Evolutionary conservation across 495 filamentous ascomycete genomes (phyloP), one percentile per base, ranked within the genome.

Genomic region (Penicillium dipodomyicola): DNA sequence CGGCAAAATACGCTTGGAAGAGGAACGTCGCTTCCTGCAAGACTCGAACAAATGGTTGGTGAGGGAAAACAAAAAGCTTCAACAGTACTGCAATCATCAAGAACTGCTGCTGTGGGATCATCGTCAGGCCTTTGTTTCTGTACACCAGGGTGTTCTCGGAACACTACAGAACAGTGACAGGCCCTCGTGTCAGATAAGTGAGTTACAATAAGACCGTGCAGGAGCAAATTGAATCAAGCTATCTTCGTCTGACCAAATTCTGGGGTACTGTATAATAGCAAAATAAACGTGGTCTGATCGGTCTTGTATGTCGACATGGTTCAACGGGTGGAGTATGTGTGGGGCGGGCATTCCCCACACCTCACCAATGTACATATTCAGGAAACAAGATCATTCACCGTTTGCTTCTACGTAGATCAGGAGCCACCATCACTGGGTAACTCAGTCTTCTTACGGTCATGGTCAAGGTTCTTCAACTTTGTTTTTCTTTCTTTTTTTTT

Each of bases 1-100:
- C 49, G 11, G 37, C 20, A 51, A 40, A 40, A 51, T 51, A 35
- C 49, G 49, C 22, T 25, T 51, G 33, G 49, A 51, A 40, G 33
- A 51, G 9, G 49, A 51, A 27, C 49, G 37, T 40, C 49, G 49
- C 33, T 37, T 23, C 20, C 32, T 51, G 4, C 49, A 39, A 51
- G 25, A 19, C 33, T 52, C 49, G 0, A 37, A 41, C 4, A 12
- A 41, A 37, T 52, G 49, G 35, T 20, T 52, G 25, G 17, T 52
- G 35, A 14, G 15, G 3, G 33, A 41, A 12, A 52, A 52, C 5
- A 35, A 52, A 52, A 37, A 41, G 39, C 22, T 52, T 7, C 11
- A 39, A n/a, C 19, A 41, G 2, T 39, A 15, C 33, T 52, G 49
- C 35, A 41, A 52, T 52, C 15, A 40, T 6, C 35, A 52, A n/a